Base-by-base conservation (phyloP, 192 early-diverging fungal species). In the Entophlyctis luteolus region DNA sequence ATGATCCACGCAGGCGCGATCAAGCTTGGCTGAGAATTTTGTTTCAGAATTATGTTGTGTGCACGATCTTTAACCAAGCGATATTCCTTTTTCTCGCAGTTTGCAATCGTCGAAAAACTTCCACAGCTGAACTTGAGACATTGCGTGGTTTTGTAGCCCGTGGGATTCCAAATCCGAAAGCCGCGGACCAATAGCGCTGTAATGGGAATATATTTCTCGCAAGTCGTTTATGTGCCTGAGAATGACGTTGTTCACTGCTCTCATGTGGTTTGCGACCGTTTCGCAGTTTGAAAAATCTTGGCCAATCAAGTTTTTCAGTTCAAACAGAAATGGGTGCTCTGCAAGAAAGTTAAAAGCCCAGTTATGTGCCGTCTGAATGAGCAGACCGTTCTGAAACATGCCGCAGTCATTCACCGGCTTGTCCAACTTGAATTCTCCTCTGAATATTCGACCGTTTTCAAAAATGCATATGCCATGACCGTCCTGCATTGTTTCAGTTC, bases 371-470 rank as follows among this genome's bases (percentile, higher is more conserved):
- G 6, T 54, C 1, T 70, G 52, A 2, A 16, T 27, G 57, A 10
- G 22, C 49, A 29, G n/a, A 78, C 79, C 74, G 60, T 83, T 83
- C 50, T 69, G 48, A 55, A 73, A 81, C 23, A 46, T 45, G 23
- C 37, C 59, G 29, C 73, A 56, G 3, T 59, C 48, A 4, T 33
- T 48, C 2, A 70, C 66, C 1, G 66, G 49, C 53, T 76, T 58
- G 55, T 84, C 82, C 29, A 77, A 72, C 35, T 57, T 25, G 48
- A 84, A 84, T 32, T 66, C 52, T 0, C 82, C 82, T 8, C 69
- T 62, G 57, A 82, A 84, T 12, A 37, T 48, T 32, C 82, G 48
- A 2, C 82, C 82, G 52, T 81, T 76, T 46, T 81, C 76, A 28
- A 75, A 73, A 25, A 79, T 46, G 56, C 67, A 84, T 3, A 35